These are phyloP conservation scores for Solanum corneliomulleri DNA, from an alignment of 257 asterid genomes.

Conservation along the genomic window DNA sequence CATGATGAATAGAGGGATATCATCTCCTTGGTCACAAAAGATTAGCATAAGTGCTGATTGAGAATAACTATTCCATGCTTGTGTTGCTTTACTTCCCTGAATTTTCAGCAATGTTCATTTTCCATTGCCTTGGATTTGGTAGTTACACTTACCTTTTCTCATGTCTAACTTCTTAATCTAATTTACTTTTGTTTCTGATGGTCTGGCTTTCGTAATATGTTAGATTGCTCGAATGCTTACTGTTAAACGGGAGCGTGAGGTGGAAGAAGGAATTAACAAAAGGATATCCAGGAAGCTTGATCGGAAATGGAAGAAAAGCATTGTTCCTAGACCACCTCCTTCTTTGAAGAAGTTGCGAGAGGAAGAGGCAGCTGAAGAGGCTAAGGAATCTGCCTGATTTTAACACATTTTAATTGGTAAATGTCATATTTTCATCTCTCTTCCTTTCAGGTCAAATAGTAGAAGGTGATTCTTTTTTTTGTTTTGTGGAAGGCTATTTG, in stretches of 20 bases:
- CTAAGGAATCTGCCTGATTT: slow-evolving; percentile 48
- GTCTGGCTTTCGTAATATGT: neutral
- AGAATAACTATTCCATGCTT: neutral
- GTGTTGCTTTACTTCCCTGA: neutral
- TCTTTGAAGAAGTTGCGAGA: slow-evolving; percentile 66
- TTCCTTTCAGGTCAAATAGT: neutral
- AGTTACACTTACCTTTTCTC: neutral
- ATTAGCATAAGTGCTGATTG: neutral
- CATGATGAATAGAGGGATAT: neutral
- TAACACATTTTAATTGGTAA: neutral
- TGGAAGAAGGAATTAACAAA: slow-evolving; percentile 83
- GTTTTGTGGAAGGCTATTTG: neutral
- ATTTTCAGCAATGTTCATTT: neutral
- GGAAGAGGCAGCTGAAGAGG: slow-evolving; percentile 91
- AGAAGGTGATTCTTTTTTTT: neutral
- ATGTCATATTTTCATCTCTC: neutral
- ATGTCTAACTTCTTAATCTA: neutral
- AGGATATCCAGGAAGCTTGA: slow-evolving; percentile 87
- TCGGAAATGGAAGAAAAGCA: slow-evolving; percentile 83
- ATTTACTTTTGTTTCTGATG: neutral
- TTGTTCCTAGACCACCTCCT: slow-evolving; percentile 89
- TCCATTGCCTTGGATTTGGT: neutral
- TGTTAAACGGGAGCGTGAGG: slow-evolving; percentile 84
- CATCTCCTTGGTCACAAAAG: neutral
- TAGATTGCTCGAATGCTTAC: slow-evolving; percentile 88